phyloP scores from a whole-genome alignment of 2,329 filamentous ascomycete species.

The Aspergillus ruber region DNA sequence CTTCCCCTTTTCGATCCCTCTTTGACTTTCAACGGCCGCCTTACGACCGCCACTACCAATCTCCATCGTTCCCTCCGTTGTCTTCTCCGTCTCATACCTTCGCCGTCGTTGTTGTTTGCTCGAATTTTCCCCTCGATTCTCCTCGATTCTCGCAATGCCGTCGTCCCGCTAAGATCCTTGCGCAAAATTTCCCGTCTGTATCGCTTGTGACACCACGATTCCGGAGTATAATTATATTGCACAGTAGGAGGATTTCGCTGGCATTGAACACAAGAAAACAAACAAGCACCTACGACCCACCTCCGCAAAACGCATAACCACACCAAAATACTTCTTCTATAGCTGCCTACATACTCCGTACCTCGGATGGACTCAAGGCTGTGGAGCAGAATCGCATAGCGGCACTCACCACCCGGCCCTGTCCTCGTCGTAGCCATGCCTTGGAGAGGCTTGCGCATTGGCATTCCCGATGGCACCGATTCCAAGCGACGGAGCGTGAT shows the following conservation, averaged over 20 bases:
- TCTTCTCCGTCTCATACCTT: neutral
- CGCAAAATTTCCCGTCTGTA: neutral
- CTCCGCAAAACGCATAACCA: neutral
- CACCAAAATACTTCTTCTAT: neutral
- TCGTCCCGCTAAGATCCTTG: neutral
- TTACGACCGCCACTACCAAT: no score
- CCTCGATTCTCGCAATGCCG: neutral
- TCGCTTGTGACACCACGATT: neutral
- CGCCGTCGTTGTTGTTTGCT: neutral
- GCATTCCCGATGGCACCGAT: slow-evolving; percentile 25
- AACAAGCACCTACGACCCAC: neutral
- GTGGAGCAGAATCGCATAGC: slow-evolving; percentile 14
- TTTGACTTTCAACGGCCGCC: neutral
- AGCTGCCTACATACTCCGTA: neutral
- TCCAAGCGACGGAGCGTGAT: slow-evolving; percentile 29
- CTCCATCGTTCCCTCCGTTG: no score
- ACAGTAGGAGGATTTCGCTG: neutral
- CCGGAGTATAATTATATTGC: neutral
- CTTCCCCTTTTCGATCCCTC: slow-evolving; percentile 2
- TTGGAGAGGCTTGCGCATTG: slow-evolving; percentile 35
- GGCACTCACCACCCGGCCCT: slow-evolving; percentile 5
- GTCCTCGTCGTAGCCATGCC: slow-evolving; percentile 27
- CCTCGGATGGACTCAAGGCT: slow-evolving; percentile 16
- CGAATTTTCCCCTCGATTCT: neutral
- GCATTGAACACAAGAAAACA: neutral